phyloP scores from a whole-genome alignment of 148 eudicot genomes.

The Rhododendron kiyosumense region DNA sequence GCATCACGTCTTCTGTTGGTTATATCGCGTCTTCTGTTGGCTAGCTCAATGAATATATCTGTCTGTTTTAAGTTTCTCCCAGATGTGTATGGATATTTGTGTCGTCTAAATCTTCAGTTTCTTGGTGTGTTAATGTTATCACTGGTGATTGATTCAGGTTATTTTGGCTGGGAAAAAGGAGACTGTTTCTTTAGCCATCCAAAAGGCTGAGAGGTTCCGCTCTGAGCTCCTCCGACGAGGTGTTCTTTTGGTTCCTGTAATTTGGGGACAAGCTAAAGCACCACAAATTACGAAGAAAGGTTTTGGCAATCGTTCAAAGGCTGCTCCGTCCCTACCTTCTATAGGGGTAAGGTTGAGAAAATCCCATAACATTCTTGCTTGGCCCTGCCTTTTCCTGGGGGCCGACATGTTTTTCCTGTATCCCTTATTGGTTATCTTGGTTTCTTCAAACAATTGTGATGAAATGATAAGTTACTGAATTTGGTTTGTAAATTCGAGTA shows the following conservation, averaged over 20 bases:
- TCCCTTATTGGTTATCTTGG: background rate
- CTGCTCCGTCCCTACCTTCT: slow-evolving; percentile 78
- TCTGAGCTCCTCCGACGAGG: slow-evolving; percentile 85
- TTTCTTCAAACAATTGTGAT: background rate
- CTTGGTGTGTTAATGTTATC: background rate
- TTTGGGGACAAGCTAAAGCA: slow-evolving; percentile 66
- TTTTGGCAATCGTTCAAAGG: slow-evolving; percentile 61
- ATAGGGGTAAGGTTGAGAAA: slow-evolving; percentile 61
- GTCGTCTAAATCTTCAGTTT: background rate
- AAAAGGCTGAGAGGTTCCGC: slow-evolving; percentile 82
- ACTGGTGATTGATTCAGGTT: slow-evolving; percentile 41
- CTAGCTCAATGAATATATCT: background rate
- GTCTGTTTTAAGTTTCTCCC: background rate
- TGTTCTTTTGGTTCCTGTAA: slow-evolving; percentile 75
- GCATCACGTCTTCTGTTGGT: background rate
- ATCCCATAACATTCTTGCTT: background rate
- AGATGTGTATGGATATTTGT: background rate
- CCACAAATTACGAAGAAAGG: slow-evolving; percentile 72
- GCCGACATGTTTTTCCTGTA: background rate
- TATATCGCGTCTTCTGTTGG: background rate
- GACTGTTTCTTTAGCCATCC: slow-evolving; percentile 63
- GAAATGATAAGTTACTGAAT: background rate
- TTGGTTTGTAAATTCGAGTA: background rate
- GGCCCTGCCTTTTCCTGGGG: background rate
- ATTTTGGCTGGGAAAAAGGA: slow-evolving; percentile 95